These are phyloP conservation scores for Rhodofomes roseus DNA, from an alignment of 1,284 basidiomycete genomes.

Conservation along the genomic window DNA sequence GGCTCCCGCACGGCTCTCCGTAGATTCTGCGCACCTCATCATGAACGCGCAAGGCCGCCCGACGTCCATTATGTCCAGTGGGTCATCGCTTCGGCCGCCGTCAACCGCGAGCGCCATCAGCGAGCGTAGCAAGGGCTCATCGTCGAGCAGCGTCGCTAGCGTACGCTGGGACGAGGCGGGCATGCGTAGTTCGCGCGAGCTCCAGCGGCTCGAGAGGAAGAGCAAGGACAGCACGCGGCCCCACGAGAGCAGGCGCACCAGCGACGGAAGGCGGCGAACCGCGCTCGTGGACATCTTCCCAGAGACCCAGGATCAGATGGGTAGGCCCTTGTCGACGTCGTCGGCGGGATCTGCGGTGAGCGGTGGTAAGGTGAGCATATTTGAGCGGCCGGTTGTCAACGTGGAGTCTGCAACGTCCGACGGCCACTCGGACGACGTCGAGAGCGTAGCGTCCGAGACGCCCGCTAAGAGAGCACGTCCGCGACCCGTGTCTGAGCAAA, in stretches of 20 bases:
- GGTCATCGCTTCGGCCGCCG: constrained; percentile 54
- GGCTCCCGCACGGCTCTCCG: constrained; percentile 37
- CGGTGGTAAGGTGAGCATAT: background rate
- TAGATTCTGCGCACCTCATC: constrained; percentile 38
- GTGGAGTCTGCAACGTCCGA: constrained; percentile 52
- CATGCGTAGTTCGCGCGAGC: constrained; percentile 50
- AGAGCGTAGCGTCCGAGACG: constrained; percentile 31
- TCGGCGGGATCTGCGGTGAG: constrained; percentile 10
- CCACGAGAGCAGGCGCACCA: constrained; percentile 22
- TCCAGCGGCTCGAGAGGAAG: constrained; percentile 43
- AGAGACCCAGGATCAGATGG: constrained; percentile 17
- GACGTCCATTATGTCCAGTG: constrained; percentile 45
- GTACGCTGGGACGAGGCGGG: constrained; percentile 67
- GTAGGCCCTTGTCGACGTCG: constrained; percentile 10
- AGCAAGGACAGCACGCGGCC: constrained; percentile 16
- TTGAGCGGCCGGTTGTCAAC: constrained; percentile 36
- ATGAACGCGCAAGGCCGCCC: constrained; percentile 30
- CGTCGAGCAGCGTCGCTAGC: constrained; percentile 43
- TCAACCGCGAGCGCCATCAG: constrained; percentile 40
- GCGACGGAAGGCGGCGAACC: constrained; percentile 26
- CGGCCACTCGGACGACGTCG: constrained; percentile 34
- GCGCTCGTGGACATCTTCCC: constrained; percentile 33
- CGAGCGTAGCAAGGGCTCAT: constrained; percentile 34
- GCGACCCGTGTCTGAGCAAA: constrained; percentile 65
- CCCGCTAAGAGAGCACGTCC: constrained; percentile 48